A percentile compares a stretch with the other conserved stretches of the same genome.
Conservation (phyloP, 192 early-diverging fungal genomes). For the Phlyctochytrium planicorne region DNA sequence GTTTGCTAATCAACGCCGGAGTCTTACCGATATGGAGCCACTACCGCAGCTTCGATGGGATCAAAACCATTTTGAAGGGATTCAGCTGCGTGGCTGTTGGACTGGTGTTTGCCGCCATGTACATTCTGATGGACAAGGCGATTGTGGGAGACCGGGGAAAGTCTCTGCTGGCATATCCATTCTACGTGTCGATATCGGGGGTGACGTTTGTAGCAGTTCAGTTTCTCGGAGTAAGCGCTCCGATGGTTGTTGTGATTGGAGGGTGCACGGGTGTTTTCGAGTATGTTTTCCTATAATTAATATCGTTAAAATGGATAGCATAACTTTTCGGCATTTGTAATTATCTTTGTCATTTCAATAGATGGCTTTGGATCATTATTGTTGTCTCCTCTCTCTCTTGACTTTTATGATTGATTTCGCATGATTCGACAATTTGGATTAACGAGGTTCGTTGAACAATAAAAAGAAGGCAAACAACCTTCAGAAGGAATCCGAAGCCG, state of each 20-base stretch:
- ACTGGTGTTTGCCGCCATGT: constrained; percentile 61
- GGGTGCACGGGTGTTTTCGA: constrained; percentile 25
- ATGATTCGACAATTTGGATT: too few relatives aligned
- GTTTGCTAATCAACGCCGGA: constrained; percentile 57
- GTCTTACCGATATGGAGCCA: constrained; percentile 64
- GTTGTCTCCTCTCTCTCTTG: too few relatives aligned
- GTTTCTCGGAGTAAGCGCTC: constrained; percentile 28
- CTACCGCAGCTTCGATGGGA: constrained; percentile 34
- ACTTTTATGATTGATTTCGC: too few relatives aligned
- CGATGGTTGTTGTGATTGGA: constrained; percentile 17
- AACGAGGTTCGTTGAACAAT: too few relatives aligned
- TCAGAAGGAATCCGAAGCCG: too few relatives aligned
- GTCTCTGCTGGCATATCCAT: constrained; percentile 25
- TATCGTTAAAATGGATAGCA: too few relatives aligned
- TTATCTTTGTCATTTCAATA: too few relatives aligned
- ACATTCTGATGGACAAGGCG: constrained; percentile 51
- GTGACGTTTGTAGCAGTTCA: constrained; percentile 26
- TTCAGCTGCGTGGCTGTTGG: constrained; percentile 66
- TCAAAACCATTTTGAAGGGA: constrained; percentile 56
- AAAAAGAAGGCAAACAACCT: too few relatives aligned
- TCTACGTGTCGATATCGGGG: constrained; percentile 22
- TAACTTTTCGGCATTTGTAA: too few relatives aligned
- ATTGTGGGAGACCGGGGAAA: constrained; percentile 22
- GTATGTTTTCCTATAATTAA: neutral
- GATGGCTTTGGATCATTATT: too few relatives aligned